Percentiles rank a stretch among this genome's conserved stretches.
phyloP scores from a whole-genome alignment of 2,329 filamentous ascomycete species.

The Diaporthe citrichinensis region DNA sequence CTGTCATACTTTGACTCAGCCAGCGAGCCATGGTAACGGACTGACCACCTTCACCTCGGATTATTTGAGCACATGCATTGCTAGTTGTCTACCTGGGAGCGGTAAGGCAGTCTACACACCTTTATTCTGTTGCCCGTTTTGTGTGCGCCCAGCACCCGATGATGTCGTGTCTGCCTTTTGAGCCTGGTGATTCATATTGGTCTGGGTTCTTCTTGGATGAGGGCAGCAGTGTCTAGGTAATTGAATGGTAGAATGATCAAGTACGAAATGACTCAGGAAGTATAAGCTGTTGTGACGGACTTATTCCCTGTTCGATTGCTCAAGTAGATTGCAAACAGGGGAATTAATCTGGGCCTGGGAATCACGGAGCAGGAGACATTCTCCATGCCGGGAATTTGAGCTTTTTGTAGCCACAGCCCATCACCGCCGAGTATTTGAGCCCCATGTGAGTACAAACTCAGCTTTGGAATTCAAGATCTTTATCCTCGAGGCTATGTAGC shows the following conservation, averaged over 20 bases:
- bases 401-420: not conserved
- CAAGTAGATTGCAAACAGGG: not conserved
- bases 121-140: not conserved
- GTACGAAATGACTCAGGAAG: not conserved
- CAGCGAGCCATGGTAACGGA: not conserved
- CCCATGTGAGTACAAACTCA: not conserved
- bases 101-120: not conserved
- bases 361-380: not conserved
- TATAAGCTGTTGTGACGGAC: not conserved
- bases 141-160: not conserved
- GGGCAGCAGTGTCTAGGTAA: no score
- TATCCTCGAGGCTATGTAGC: not conserved
- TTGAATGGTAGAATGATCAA: not conserved
- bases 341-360: not conserved
- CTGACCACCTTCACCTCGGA: not conserved
- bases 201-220: not conserved
- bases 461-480: not conserved
- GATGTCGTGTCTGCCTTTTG: not conserved
- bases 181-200: not conserved
- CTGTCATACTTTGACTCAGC: not conserved
- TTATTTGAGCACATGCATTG: not conserved
- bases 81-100: not conserved
- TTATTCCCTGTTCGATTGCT: no score
- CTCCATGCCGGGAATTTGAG: not conserved
- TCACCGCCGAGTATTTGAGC: not conserved